Conservation (phyloP, 2,329 filamentous ascomycete species). For the Polytolypa hystricis region DNA sequence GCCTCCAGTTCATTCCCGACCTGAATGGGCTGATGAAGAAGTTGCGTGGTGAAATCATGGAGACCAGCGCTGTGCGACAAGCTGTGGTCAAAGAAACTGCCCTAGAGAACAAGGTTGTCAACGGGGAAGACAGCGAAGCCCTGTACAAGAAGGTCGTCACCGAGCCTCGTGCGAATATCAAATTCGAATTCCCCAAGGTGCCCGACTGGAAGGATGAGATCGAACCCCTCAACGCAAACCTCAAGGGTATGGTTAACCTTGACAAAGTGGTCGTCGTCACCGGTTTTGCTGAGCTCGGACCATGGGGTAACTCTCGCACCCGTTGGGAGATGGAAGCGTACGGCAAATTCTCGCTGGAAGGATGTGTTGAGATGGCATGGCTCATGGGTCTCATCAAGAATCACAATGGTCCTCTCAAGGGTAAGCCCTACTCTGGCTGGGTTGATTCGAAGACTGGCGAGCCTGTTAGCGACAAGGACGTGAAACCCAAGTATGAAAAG, state of each 20-base stretch:
- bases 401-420: constrained; percentile 91
- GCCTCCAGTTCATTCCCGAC: constrained; percentile 92
- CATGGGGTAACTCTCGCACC: constrained; percentile 96
- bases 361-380: constrained; percentile 99
- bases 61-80: constrained; percentile 84
- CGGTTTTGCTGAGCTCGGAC: constrained; percentile 89
- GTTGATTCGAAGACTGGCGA: constrained; percentile 90
- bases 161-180: constrained; percentile 92
- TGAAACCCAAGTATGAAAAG: constrained; percentile 97
- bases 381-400: constrained; percentile 99
- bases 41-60: constrained; percentile 86
- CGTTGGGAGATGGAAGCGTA: constrained; percentile 99
- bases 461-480: constrained; percentile 93
- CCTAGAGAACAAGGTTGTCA: constrained; percentile 94
- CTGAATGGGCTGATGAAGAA: constrained; percentile 89
- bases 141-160: constrained; percentile 92
- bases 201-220: constrained; percentile 89
- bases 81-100: constrained; percentile 93
- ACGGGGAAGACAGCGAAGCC: constrained; percentile 82
- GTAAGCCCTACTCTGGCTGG: constrained; percentile 90
- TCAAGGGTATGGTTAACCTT: constrained; percentile 97
- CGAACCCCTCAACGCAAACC: constrained; percentile 71
- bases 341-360: constrained; percentile 92
- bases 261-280: constrained; percentile 97
- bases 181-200: constrained; percentile 84